phyloP scores from a whole-genome alignment of 768 basidiomycete species.

The Kwoniella newhampshirensis region DNA sequence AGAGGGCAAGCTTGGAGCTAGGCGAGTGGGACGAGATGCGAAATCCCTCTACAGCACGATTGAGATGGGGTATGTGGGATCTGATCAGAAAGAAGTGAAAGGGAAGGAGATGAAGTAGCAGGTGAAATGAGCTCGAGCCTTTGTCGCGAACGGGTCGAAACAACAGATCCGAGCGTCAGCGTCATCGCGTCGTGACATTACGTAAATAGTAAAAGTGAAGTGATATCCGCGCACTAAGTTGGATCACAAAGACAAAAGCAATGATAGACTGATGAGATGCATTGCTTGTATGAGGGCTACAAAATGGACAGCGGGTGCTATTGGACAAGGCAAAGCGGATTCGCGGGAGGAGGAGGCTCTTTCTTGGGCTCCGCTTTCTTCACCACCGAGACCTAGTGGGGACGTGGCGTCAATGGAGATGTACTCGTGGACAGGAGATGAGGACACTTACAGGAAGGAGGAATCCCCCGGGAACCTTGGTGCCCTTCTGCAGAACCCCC shows the following conservation, averaged over 20 bases:
- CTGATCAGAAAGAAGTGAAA: background rate
- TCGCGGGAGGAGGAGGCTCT: slow-evolving; percentile 13
- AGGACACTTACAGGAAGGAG: slow-evolving; percentile 41
- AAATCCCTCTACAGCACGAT: background rate
- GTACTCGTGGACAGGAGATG: no score
- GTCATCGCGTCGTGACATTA: slow-evolving; percentile 10
- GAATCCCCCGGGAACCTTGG: slow-evolving; percentile 48
- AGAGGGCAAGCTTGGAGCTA: background rate
- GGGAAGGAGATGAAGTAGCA: background rate
- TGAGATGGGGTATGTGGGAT: background rate
- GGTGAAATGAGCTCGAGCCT: background rate
- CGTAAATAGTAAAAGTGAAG: no score
- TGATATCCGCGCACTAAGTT: no score
- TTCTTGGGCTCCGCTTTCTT: slow-evolving; percentile 29
- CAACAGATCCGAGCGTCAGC: background rate
- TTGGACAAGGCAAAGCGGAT: slow-evolving; percentile 35
- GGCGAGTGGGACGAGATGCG: background rate
- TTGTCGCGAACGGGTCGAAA: background rate
- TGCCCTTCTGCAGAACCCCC: slow-evolving; percentile 33
- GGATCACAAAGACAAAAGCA: no score
- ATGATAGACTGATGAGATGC: no score
- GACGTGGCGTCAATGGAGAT: background rate
- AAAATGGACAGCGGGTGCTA: no score
- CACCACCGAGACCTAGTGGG: slow-evolving; percentile 28
- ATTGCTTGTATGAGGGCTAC: no score